phyloP scores from a whole-genome alignment of 2,329 filamentous ascomycete species.

The Trichoderma asperellum region DNA sequence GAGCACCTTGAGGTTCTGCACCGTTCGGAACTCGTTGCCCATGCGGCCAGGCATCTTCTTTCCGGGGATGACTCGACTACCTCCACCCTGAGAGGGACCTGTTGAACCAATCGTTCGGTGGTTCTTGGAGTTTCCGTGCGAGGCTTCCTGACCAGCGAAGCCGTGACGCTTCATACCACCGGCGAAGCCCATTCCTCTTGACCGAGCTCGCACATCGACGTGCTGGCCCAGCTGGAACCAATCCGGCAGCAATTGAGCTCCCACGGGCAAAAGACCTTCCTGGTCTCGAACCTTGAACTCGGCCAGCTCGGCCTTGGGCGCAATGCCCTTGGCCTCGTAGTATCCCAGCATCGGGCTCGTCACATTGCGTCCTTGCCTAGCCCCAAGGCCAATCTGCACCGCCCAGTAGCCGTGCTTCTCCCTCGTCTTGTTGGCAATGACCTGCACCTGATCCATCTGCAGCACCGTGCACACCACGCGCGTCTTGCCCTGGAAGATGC shows the following conservation, averaged over 20 bases:
- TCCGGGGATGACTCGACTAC: slow-evolving; percentile 88
- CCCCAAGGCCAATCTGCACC: slow-evolving; percentile 83
- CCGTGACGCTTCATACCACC: slow-evolving; percentile 98
- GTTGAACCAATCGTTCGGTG: slow-evolving; percentile 91
- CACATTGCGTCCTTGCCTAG: slow-evolving; percentile 73
- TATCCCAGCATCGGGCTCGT: slow-evolving; percentile 85
- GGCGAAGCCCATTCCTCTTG: slow-evolving; percentile 88
- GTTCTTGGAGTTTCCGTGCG: slow-evolving; percentile 93
- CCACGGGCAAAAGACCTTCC: slow-evolving; percentile 74
- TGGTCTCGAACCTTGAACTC: slow-evolving; percentile 85
- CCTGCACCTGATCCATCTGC: slow-evolving; percentile 90
- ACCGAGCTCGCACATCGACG: slow-evolving; percentile 80
- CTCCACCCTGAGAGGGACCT: slow-evolving; percentile 87
- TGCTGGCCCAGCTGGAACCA: slow-evolving; percentile 92
- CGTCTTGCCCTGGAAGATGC: slow-evolving; percentile 77
- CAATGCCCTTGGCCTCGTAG: slow-evolving; percentile 79
- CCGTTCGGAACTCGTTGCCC: slow-evolving; percentile 85
- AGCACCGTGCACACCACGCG: slow-evolving; percentile 88
- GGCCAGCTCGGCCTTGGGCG: slow-evolving; percentile 79
- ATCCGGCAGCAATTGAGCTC: slow-evolving; percentile 75
- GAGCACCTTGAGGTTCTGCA: slow-evolving; percentile 89
- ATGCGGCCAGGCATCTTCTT: slow-evolving; percentile 98
- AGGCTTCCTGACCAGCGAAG: slow-evolving; percentile 84
- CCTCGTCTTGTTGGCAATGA: slow-evolving; percentile 82
- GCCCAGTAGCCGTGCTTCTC: slow-evolving; percentile 88